Evolutionary conservation across 805 yeast genomes (phyloP).

Genomic region (Kodamaea restingae): DNA sequence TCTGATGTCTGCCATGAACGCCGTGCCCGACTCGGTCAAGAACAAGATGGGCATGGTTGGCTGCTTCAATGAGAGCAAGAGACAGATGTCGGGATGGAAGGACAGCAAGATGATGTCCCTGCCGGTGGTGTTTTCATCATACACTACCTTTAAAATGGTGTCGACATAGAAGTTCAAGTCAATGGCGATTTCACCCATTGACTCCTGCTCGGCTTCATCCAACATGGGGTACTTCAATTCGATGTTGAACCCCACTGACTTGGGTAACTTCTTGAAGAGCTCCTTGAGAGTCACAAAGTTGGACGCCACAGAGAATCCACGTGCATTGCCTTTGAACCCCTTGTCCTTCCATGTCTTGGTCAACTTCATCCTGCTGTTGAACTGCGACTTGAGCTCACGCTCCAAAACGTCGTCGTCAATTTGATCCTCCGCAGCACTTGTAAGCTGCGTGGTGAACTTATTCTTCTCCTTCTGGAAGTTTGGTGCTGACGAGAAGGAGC

Average conservation of each 20-base stretch:
- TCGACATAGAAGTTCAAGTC: conserved; percentile 88
- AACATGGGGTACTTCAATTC: conserved; percentile 95
- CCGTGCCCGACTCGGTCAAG: conserved; percentile 84
- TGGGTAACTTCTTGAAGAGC: conserved; percentile 75
- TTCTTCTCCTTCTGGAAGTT: conserved; percentile 17
- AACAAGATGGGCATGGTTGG: conserved; percentile 90
- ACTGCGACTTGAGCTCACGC: conserved; percentile 35
- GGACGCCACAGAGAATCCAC: conserved; percentile 88
- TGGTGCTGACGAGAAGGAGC: conserved; percentile 33
- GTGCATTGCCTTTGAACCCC: conserved; percentile 87
- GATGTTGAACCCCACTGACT: conserved; percentile 84
- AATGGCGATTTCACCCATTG: conserved; percentile 77
- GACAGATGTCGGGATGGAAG: conserved; percentile 91
- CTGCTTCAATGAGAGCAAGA: conserved; percentile 81
- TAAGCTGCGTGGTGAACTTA: conserved; percentile 5
- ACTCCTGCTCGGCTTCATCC: conserved; percentile 86
- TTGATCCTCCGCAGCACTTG: conserved; percentile 4
- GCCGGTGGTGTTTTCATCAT: conserved; percentile 66
- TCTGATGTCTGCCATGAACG: conserved; percentile 81
- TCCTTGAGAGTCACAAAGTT: conserved; percentile 87
- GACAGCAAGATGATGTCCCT: conserved; percentile 88
- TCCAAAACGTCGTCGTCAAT: conserved; percentile 25
- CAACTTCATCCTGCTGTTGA: conserved; percentile 65
- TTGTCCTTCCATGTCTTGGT: conserved; percentile 86
- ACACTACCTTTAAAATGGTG: conserved; percentile 74